Evolutionary conservation across 2,329 filamentous ascomycete genomes (phyloP), one percentile per base, ranked within the genome.

Genomic region (Pyrenochaeta sp.): DNA sequence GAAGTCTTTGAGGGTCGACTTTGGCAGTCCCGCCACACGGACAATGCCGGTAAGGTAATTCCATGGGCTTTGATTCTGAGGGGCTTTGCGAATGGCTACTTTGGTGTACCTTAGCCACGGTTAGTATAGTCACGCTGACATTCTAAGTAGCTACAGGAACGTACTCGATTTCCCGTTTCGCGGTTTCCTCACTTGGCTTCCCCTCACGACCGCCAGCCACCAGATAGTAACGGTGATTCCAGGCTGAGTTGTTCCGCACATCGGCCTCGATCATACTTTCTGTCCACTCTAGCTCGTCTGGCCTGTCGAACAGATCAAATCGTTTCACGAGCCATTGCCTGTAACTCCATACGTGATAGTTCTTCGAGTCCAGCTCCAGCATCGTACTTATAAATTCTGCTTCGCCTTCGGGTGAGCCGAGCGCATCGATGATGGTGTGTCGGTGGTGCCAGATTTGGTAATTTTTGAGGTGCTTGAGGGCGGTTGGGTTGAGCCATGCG

Each of bases 321-420:
- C 84, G 79, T 61, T 85, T 83, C 76, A 97, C 81, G 79, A 89
- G 73, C 87, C 88, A 82, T 74, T 97, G 92, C 53, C 95, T 85
- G 79, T 98, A 99, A 49, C 89, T 92, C 95, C 95, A 99, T 42
- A 98, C 95, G 74, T 99, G 95, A 75, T 99, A 98, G 80, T 99
- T 99, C 79, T 99, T 99, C 44, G 90, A 86, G 74, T 99, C 95
- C 65, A 90, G 84, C 35, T 83, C 84, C 49, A 99, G 88, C 85
- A 99, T 98, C 41, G 83, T 77, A 54, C 83, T 84, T 54, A 97
- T 84, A 74, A 98, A 98, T 12, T 82, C 82, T 17, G 83, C 81
- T 78, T 99, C 95, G 3, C 84, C 85, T 3, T 81, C 74, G 10
- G 85, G 86, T 46, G 91, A 82, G 15, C 73, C 80, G 12, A 85